Percentiles rank a stretch among this genome's conserved stretches.
Conservation (phyloP, 2,329 filamentous ascomycete genomes). For the Xylariaceae sp. region DNA sequence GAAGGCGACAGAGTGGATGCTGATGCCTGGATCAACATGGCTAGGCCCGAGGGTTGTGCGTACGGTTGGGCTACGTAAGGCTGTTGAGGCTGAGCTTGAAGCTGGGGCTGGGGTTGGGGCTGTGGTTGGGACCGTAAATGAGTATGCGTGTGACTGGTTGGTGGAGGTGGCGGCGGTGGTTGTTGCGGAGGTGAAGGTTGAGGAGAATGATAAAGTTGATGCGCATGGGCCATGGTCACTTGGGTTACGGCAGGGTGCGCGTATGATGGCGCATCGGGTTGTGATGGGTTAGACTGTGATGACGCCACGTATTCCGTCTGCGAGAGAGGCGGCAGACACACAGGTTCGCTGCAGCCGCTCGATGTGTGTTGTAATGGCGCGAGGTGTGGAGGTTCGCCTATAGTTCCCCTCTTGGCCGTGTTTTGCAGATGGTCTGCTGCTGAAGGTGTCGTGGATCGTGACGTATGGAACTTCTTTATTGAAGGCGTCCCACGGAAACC, state of each 20-base stretch:
- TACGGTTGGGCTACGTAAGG: conserved; percentile 22
- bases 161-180: conserved; percentile 20
- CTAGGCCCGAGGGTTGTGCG: conserved; percentile 35
- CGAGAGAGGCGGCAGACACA: conserved; percentile 29
- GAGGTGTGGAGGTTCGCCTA: conserved; percentile 24
- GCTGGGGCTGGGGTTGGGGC: conserved; percentile 17
- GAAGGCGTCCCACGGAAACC: conserved; percentile 17
- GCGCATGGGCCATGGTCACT: conserved; percentile 15
- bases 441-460: conserved; percentile 25
- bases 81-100: conserved; percentile 15
- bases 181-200: conserved; percentile 21
- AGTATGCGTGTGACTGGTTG: conserved; percentile 20
- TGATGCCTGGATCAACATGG: conserved; percentile 42
- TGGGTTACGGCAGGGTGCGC: conserved; percentile 19
- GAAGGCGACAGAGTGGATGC: conserved; percentile 29
- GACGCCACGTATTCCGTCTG: conserved; percentile 27
- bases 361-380: conserved; percentile 28
- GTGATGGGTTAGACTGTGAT: conserved; percentile 17
- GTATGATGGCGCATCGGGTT: conserved; percentile 2
- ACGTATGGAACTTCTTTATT: conserved; percentile 22
- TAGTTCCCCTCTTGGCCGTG: conserved; percentile 11
- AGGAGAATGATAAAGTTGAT: conserved; percentile 23
- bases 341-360: conserved; percentile 27
- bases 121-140: conserved; percentile 22
- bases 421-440: conserved; percentile 14